Evolutionary conservation across 768 basidiomycete species (phyloP), one percentile per base, ranked within the genome.

Genomic region (Leccinum pellstonianum): DNA sequence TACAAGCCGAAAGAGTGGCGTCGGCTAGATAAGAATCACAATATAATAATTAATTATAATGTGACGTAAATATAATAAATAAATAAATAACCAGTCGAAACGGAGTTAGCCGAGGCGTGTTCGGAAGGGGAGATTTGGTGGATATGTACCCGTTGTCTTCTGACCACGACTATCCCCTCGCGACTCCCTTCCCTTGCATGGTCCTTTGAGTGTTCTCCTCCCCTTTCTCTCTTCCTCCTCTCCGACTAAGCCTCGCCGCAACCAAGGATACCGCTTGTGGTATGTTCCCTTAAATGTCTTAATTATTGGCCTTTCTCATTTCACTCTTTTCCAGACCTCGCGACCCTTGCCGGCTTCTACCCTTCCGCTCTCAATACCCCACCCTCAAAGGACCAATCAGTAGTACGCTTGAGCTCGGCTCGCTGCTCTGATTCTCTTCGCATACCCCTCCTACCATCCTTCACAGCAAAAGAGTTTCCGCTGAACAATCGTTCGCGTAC

Each of bases 281-380:
- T 81, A 57, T 19, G 77, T 67, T 25, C 21, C 46, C 27, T n/a
- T 14, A 7, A 35, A 46, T 15, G 8, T 3, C 3, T 10, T 29
- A 29, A 29, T 25, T 5, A 25, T 25, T 29, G 27, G 3, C 2
- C 17, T 11, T 14, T 37, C 25, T 58, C 58, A 52, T 52, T 49
- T 37, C 55, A 31, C 27, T 57, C 3, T 21, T 56, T 47, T 51
- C 43, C 69, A 91, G 87, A 84, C 83, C 91, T 93, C 90, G 90
- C 90, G 90, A 93, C 91, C 91, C 91, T 93, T 92, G 86, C 81
- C 88, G 89, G 88, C 86, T 78, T 83, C 88, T 80, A 75, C 77
- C 75, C 65, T 66, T 70, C 83, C 88, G 81, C 76, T 76, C 65
- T 64, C 64, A 61, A 63, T 65, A 66, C 66, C 69, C 62, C 27